A percentile compares a stretch with the other conserved stretches of the same genome.
Evolutionary conservation across 306 rosid genomes (phyloP).

Genomic region (Dicorynia guianensis): DNA sequence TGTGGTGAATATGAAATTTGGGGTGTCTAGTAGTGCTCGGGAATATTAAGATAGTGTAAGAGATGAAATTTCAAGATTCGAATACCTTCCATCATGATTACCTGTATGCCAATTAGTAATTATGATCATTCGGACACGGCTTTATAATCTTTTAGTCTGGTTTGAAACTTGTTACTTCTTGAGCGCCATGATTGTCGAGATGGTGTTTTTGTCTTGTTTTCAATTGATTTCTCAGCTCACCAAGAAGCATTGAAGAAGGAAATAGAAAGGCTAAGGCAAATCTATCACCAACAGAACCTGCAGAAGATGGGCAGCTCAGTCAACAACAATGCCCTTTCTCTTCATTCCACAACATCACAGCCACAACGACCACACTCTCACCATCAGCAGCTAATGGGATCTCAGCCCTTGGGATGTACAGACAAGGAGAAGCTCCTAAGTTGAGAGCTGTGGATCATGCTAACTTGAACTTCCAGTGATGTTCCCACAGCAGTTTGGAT

Average conservation of each 20-base stretch:
- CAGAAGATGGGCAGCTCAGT: conserved; percentile 54
- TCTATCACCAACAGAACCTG: conserved; percentile 80
- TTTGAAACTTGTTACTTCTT: not conserved
- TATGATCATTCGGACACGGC: no score
- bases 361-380: conserved; percentile 14
- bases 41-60: no score
- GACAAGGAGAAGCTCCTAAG: conserved; percentile 35
- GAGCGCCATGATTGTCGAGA: not conserved
- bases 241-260: conserved; percentile 93
- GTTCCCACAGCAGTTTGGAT: conserved; percentile 42
- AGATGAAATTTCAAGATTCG: no score
- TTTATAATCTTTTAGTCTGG: not conserved
- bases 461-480: conserved; percentile 53
- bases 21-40: no score
- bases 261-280: conserved; percentile 88
- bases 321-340: conserved; percentile 28
- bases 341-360: conserved; percentile 2
- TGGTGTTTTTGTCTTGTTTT: not conserved
- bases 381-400: not conserved
- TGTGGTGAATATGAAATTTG: no score
- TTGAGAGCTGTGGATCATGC: conserved; percentile 1
- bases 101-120: no score
- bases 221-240: conserved; percentile 61
- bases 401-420: conserved; percentile 29
- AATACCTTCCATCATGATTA: no score